Base-by-base conservation (phyloP, 306 rosid genomes). In the Phaseolus lunatus region DNA sequence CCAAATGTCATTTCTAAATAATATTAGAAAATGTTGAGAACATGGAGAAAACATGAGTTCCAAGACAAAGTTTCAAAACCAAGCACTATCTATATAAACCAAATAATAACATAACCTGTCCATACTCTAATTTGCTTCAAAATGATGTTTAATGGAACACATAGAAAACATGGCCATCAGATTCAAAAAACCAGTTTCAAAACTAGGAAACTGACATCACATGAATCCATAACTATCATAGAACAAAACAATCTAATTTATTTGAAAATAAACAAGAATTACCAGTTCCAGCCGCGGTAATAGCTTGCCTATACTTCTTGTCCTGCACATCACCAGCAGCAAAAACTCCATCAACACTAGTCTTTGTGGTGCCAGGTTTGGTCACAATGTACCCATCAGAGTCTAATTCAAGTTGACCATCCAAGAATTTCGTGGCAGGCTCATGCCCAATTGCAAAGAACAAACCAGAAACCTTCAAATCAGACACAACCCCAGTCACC, bases 261-360 rank as follows among this genome's bases (percentile, higher is more conserved):
- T 27, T 9, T 10, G 44, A 67, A n/a, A 58, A 70, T 18, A 22
- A 45, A 65, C 29, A 73, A 76, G 10, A 74, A 64, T 68, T 65
- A 92, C 98, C 97, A 14, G 92, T 84, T 35, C 96, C 97, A 8
- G 97, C 93, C 5, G 98, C 98, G 0, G 98, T 95, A 77, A 95
- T 18, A 67, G 97, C 96, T 85, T 94, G 98, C 88, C 98, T 89
- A 77, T 92, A 94, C 88, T 92, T 94, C 85, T 92, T 94, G 67
- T 94, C 98, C 86, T 92, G 98, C 20, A 92, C 97, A 75, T 92
- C 97, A 5, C 98, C 97, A 1, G 98, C 96, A 1, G 97, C 98
- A 27, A 92, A 95, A 57, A 95, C 92, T 15, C 98, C 98, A 0
- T 41, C 83, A 31, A 89, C 92, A 50, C 89, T 92, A 29, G 98